Evolutionary conservation across 768 basidiomycete species (phyloP).

Genomic region (Tremella mesenterica): DNA sequence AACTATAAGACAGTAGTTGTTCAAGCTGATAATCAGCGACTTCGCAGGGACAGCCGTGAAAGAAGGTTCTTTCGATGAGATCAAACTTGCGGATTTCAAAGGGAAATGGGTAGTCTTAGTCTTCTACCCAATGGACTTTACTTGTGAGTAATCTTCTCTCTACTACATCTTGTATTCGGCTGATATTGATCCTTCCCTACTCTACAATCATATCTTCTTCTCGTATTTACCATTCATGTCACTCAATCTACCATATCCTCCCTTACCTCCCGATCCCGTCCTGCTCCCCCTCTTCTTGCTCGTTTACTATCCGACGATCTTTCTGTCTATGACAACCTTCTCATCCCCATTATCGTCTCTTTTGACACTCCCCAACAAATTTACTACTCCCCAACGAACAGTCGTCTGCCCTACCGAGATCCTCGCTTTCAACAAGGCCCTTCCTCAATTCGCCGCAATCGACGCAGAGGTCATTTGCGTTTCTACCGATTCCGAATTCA

Average conservation of each 20-base stretch:
- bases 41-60: slow-evolving; percentile 55
- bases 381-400: too few species aligned
- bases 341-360: slow-evolving; percentile 27
- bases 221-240: not conserved
- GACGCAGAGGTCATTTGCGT: slow-evolving; percentile 70
- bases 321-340: slow-evolving; percentile 58
- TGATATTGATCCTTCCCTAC: not conserved
- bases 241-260: too few species aligned
- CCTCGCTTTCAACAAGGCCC: slow-evolving; percentile 84
- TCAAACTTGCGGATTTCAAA: slow-evolving; percentile 62
- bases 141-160: slow-evolving; percentile 1
- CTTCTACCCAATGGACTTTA: slow-evolving; percentile 81
- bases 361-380: too few species aligned
- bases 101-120: slow-evolving; percentile 91
- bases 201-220: too few species aligned
- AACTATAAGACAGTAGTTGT: too few species aligned
- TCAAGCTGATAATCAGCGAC: slow-evolving; percentile 2
- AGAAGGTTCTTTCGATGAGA: slow-evolving; percentile 66
- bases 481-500: slow-evolving; percentile 75
- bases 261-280: too few species aligned
- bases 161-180: not conserved
- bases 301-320: too few species aligned
- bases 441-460: slow-evolving; percentile 63
- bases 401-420: slow-evolving; percentile 82
- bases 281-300: too few species aligned